These are phyloP conservation scores for Gigaspora rosea DNA, from an alignment of 192 early-diverging fungal genomes.

Conservation along the genomic window DNA sequence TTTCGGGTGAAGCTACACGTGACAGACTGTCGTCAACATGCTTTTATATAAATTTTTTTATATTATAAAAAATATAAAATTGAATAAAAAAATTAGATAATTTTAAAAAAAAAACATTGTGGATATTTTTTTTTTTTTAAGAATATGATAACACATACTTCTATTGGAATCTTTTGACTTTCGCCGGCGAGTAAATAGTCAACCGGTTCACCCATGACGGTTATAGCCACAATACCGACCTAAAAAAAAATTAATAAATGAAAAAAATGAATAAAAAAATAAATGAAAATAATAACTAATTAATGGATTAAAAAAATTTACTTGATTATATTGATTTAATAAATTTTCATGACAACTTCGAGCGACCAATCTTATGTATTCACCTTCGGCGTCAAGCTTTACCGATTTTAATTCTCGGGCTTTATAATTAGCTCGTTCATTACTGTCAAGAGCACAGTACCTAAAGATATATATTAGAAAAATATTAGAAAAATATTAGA, in stretches of 20 bases:
- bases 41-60: no score
- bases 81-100: no score
- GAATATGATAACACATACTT: not conserved
- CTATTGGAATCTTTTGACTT: conserved; percentile 31
- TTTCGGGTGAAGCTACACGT: conserved; percentile 32
- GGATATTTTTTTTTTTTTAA: no score
- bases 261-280: not conserved
- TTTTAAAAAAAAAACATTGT: no score
- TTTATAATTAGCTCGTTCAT: conserved; percentile 59
- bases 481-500: not conserved
- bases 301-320: conserved; percentile 27
- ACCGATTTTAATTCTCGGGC: conserved; percentile 78
- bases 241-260: conserved; percentile 29
- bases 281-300: not conserved
- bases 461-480: conserved; percentile 39
- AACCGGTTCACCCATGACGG: conserved; percentile 57
- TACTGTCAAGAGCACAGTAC: conserved; percentile 69
- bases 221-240: conserved; percentile 67
- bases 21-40: conserved; percentile 25
- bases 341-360: conserved; percentile 71
- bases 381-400: conserved; percentile 66
- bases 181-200: conserved; percentile 33
- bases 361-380: conserved; percentile 68
- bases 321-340: conserved; percentile 78
- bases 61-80: not conserved